Evolutionary conservation across 352 stramenopile genomes (phyloP).

Genomic region (Globisporangium acanthophoron): DNA sequence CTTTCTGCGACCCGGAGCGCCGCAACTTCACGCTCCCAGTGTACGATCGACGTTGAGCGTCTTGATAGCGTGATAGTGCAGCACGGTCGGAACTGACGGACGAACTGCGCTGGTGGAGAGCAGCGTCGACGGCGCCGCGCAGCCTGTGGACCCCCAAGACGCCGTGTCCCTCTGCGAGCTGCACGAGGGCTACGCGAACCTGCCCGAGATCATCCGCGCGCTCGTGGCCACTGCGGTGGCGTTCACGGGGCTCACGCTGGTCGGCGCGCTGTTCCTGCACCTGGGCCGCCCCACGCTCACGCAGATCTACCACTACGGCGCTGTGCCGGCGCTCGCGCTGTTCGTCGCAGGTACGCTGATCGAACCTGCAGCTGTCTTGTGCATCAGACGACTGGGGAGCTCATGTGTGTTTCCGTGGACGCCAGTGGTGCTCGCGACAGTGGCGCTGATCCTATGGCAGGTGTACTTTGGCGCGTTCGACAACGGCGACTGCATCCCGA

Average conservation of each 20-base stretch:
- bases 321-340: constrained; percentile 45
- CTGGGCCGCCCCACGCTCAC: constrained; percentile 52
- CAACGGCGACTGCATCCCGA: constrained; percentile 71
- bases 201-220: constrained; percentile 32
- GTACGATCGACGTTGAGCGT: constrained; percentile 3
- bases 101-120: no score
- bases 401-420: background rate
- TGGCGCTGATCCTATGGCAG: constrained; percentile 55
- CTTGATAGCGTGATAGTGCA: no score
- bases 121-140: constrained; percentile 5
- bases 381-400: background rate
- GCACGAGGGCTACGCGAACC: constrained; percentile 18
- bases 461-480: constrained; percentile 41
- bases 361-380: background rate
- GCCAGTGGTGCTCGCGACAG: constrained; percentile 37
- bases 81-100: no score
- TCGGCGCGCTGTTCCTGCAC: constrained; percentile 57
- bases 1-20: constrained; percentile 35
- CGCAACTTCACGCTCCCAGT: constrained; percentile 25
- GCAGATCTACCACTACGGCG: constrained; percentile 55
- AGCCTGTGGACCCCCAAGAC: constrained; percentile 15
- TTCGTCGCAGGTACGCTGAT: constrained; percentile 28
- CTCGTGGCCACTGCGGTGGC: constrained; percentile 44
- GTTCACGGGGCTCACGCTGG: constrained; percentile 34
- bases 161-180: constrained; percentile 27